A percentile compares a stretch with the other conserved stretches of the same genome.
These are phyloP conservation scores for Wickerhamiella bombiphila DNA, from an alignment of 805 yeast genomes.

Conservation along the genomic window DNA sequence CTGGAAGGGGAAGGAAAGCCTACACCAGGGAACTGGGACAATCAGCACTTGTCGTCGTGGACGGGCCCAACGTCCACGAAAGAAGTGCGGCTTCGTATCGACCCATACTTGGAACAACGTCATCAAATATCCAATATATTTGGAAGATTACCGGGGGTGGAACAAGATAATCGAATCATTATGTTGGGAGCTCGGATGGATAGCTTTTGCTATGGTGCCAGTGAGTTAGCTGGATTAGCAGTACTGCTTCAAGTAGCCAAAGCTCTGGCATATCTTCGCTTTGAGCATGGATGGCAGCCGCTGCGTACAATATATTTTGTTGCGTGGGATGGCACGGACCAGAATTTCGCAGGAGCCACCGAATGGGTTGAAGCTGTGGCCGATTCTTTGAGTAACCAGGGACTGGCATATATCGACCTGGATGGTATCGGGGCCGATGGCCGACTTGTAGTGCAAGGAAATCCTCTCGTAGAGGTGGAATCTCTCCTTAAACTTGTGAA, in stretches of 20 bases:
- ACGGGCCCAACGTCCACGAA: slow-evolving; percentile 26
- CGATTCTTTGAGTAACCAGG: slow-evolving; percentile 42
- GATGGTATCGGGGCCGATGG: slow-evolving; percentile 42
- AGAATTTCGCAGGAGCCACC: slow-evolving; percentile 72
- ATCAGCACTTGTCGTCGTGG: slow-evolving; percentile 27
- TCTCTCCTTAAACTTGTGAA: slow-evolving; percentile 30
- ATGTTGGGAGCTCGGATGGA: slow-evolving; percentile 77
- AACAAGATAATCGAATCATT: slow-evolving; percentile 53
- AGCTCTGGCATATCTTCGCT: slow-evolving; percentile 47
- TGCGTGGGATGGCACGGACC: slow-evolving; percentile 71
- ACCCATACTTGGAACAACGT: slow-evolving; percentile 30
- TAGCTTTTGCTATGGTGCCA: slow-evolving; percentile 60
- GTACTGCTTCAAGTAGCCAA: slow-evolving; percentile 57
- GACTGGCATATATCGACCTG: slow-evolving; percentile 59
- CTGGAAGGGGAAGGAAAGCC: slow-evolving; percentile 27
- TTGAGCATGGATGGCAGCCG: slow-evolving; percentile 65
- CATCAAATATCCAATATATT: slow-evolving; percentile 69
- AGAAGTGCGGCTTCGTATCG: slow-evolving; percentile 24
- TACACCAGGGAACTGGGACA: slow-evolving; percentile 13
- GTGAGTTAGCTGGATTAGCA: slow-evolving; percentile 58
- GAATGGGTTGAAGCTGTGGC: slow-evolving; percentile 51
- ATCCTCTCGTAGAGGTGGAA: slow-evolving; percentile 42
- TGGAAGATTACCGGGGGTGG: slow-evolving; percentile 66
- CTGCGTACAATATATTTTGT: slow-evolving; percentile 66
- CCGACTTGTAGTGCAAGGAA: slow-evolving; percentile 39